Conservation (phyloP, 345 rosid genomes). For the Lumnitzera littorea region DNA sequence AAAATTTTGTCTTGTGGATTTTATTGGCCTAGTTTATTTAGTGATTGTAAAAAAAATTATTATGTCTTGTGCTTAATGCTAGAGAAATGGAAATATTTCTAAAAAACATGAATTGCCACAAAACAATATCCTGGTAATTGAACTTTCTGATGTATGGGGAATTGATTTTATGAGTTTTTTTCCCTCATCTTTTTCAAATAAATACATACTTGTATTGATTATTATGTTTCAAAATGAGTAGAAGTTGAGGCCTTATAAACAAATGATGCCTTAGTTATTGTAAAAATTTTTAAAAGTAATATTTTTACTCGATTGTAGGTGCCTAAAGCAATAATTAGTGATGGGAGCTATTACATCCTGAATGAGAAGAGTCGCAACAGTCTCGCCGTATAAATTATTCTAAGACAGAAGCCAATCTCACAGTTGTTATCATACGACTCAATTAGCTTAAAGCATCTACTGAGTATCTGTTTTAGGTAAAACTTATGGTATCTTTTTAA, state of each 20-base stretch:
- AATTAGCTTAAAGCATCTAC: too few species aligned
- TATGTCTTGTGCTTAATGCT: not conserved
- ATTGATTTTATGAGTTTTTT: conserved; percentile 6
- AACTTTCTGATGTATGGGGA: conserved; percentile 11
- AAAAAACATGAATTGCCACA: conserved; percentile 7
- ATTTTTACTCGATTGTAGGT: not conserved
- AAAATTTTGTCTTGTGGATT: too few species aligned
- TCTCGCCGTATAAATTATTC: too few species aligned
- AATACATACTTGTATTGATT: not conserved
- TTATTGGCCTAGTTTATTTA: too few species aligned
- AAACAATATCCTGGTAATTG: not conserved
- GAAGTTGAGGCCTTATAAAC: not conserved
- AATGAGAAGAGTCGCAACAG: too few species aligned
- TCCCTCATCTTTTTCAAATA: not conserved
- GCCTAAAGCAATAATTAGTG: conserved; percentile 1
- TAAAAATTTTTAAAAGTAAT: not conserved
- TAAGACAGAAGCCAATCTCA: too few species aligned
- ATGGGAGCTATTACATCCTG: not conserved
- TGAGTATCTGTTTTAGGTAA: too few species aligned
- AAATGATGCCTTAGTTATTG: not conserved
- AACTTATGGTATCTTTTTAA: too few species aligned
- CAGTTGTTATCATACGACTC: too few species aligned
- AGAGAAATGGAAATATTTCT: conserved; percentile 5
- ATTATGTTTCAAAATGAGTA: conserved; percentile 7
- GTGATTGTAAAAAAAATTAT: too few species aligned